A percentile compares a stretch with the other conserved stretches of the same genome.
Evolutionary conservation across 2,329 filamentous ascomycete species (phyloP).

Genomic region (Lachnellula willkommii): DNA sequence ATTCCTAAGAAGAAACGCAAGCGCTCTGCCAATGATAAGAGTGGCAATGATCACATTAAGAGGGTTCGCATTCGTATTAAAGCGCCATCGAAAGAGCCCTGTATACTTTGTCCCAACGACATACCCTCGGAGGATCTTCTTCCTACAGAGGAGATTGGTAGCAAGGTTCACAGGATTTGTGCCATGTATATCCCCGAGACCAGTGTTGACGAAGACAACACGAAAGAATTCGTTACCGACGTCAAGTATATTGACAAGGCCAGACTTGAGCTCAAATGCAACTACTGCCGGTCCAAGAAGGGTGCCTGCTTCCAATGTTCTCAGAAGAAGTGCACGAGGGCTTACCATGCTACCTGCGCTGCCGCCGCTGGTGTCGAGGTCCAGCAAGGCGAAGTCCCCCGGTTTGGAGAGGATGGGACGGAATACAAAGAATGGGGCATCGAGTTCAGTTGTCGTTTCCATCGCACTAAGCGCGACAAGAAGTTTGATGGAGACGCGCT

Average conservation of each 20-base stretch:
- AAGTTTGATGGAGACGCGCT: conserved; percentile 63
- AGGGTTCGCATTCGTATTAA: conserved; percentile 72
- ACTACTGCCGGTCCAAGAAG: conserved; percentile 88
- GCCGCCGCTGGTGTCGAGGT: conserved; percentile 87
- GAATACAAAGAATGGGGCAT: conserved; percentile 91
- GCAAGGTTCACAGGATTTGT: conserved; percentile 82
- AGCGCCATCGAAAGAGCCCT: conserved; percentile 66
- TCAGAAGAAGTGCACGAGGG: conserved; percentile 84
- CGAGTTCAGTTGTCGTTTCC: conserved; percentile 91
- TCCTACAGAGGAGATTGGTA: conserved; percentile 72
- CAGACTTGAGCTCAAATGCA: conserved; percentile 84
- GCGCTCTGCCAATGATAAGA: conserved; percentile 44
- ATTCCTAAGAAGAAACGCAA: conserved; percentile 63
- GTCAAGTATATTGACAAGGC: conserved; percentile 78
- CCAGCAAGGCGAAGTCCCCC: conserved; percentile 77
- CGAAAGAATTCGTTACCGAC: conserved; percentile 56
- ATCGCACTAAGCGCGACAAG: conserved; percentile 80
- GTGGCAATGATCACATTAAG: conserved; percentile 48
- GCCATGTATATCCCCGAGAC: conserved; percentile 91
- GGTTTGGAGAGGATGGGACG: conserved; percentile 82
- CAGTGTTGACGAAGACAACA: conserved; percentile 64
- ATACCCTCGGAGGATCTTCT: conserved; percentile 76
- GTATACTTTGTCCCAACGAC: conserved; percentile 88
- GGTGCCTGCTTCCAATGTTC: conserved; percentile 98
- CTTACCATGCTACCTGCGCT: conserved; percentile 94